A percentile compares a stretch with the other conserved stretches of the same genome.
phyloP scores from a whole-genome alignment of 140 eudicot genomes.

The Bidens hawaiensis region DNA sequence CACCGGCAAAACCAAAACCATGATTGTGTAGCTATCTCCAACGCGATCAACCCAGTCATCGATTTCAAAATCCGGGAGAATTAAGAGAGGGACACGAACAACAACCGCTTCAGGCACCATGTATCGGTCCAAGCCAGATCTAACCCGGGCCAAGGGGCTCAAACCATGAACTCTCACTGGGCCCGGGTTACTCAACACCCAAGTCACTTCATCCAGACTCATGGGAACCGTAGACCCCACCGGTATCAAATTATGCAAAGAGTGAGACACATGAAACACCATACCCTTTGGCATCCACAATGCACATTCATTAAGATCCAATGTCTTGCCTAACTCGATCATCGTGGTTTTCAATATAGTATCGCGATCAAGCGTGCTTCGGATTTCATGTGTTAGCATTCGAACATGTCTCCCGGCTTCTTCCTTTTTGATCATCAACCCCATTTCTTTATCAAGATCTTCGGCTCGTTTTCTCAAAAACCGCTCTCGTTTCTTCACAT shows the following conservation, averaged over 20 bases:
- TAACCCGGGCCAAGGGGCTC: slow-evolving; percentile 59
- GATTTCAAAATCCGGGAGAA: slow-evolving; percentile 46
- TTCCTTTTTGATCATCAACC: slow-evolving; percentile 69
- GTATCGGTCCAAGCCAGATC: too few relatives aligned
- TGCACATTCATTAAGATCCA: slow-evolving; percentile 80
- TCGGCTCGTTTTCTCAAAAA: slow-evolving; percentile 66
- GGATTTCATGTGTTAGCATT: slow-evolving; percentile 86
- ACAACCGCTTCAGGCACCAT: slow-evolving; percentile 69
- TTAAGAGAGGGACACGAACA: slow-evolving; percentile 65
- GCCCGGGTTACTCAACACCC: slow-evolving; percentile 54
- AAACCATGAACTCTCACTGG: slow-evolving; percentile 34
- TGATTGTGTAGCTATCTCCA: slow-evolving; percentile 54
- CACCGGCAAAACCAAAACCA: slow-evolving; percentile 70
- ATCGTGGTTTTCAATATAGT: slow-evolving; percentile 76
- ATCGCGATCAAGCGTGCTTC: slow-evolving; percentile 85
- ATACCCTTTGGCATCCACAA: slow-evolving; percentile 97
- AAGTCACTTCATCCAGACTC: slow-evolving; percentile 52
- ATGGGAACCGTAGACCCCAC: too few relatives aligned
- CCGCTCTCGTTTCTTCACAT: slow-evolving; percentile 63
- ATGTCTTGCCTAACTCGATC: too few relatives aligned
- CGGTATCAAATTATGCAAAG: slow-evolving; percentile 62
- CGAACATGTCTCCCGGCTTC: slow-evolving; percentile 88
- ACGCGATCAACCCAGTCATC: slow-evolving; percentile 47
- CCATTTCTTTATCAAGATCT: slow-evolving; percentile 85
- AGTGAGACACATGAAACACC: slow-evolving; percentile 65